Evolutionary conservation across 2,329 filamentous ascomycete species (phyloP), one percentile per base, ranked within the genome.

Genomic region (Akanthomyces dipterigenus): DNA sequence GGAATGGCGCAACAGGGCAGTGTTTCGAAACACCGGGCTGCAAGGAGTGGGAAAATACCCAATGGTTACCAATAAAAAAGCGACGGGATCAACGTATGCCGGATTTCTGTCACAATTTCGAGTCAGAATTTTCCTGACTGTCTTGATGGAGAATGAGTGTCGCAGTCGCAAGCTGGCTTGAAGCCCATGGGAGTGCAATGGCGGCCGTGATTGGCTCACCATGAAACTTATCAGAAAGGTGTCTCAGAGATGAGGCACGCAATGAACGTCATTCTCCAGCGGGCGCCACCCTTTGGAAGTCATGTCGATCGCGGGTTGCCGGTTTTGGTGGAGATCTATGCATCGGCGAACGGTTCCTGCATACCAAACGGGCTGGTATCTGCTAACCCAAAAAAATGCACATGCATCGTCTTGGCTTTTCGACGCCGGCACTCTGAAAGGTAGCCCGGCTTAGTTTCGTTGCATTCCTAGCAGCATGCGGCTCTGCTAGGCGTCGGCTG

Each of bases 211-310:
- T 40, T 54, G 50, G 50, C 16, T 9, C 4, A 14, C 36, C n/a
- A 24, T n/a, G 49, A 8, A 20, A 22, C 38, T 31, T 34, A 31
- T 55, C 38, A 7, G 26, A 16, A 28, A 31, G 4, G 31, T 57
- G 55, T 57, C 55, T 57, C 55, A 57, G 31, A 48, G 55, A 24
- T n/a, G 55, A 48, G 55, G 55, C 42, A 57, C 26, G 55, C 55
- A 24, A 20, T 31, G 31, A 22, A 38, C 43, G 43, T 49, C 55
- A 57, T 57, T 20, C 12, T 11, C 16, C 8, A 12, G 31, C 8
- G 20, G 11, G 26, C 26, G 12, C 43, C 55, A 36, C 31, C 8
- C 9, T 24, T 36, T 26, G 48, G 48, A 31, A 31, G 34, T 24
- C 36, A 31, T 43, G 55, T 38, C 55, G 55, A 57, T 57, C 42